Conservation (phyloP, 176 grass and related monocot species). For the Eragrostis curvula region DNA sequence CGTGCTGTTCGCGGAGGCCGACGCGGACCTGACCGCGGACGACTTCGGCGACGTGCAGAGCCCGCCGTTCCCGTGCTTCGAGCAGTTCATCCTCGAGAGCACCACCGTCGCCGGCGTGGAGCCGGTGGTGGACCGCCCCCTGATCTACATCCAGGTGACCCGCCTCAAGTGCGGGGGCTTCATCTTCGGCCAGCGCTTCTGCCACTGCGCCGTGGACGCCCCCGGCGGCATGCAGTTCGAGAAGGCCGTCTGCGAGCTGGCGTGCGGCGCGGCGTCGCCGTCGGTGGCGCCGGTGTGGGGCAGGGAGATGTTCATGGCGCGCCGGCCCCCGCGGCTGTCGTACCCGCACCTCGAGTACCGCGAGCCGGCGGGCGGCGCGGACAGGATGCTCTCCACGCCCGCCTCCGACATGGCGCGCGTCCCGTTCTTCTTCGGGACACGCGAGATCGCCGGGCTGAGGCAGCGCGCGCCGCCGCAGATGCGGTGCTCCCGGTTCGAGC, state of each 20-base stretch:
- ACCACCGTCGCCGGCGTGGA: slow-evolving; percentile 38
- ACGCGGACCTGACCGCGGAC: slow-evolving; percentile 57
- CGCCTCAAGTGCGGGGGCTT: slow-evolving; percentile 67
- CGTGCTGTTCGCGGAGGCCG: slow-evolving; percentile 66
- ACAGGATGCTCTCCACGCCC: slow-evolving; percentile 20
- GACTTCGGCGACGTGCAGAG: slow-evolving; percentile 62
- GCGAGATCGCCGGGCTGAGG: slow-evolving; percentile 55
- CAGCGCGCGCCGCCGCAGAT: slow-evolving; percentile 45
- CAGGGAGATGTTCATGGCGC: slow-evolving; percentile 57
- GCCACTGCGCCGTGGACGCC: slow-evolving; percentile 65
- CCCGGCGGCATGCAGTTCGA: slow-evolving; percentile 72
- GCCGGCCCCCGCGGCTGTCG: slow-evolving; percentile 20
- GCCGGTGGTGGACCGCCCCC: slow-evolving; percentile 49
- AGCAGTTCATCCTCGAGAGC: slow-evolving; percentile 50
- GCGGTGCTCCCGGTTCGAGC: slow-evolving; percentile 60
- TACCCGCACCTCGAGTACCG: slow-evolving; percentile 69
- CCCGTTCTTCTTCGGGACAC: slow-evolving; percentile 51
- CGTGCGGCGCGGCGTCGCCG: slow-evolving; percentile 42
- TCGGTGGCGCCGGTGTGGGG: slow-evolving; percentile 58
- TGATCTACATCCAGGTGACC: slow-evolving; percentile 76
- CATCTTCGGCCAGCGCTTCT: slow-evolving; percentile 67
- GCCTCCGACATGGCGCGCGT: slow-evolving; percentile 10
- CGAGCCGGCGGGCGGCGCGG: slow-evolving; percentile 22
- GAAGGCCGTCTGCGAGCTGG: slow-evolving; percentile 63
- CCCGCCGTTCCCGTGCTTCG: slow-evolving; percentile 69